Conservation (phyloP, 2,329 filamentous ascomycete genomes). For the Fonsecaea multimorphosa region DNA sequence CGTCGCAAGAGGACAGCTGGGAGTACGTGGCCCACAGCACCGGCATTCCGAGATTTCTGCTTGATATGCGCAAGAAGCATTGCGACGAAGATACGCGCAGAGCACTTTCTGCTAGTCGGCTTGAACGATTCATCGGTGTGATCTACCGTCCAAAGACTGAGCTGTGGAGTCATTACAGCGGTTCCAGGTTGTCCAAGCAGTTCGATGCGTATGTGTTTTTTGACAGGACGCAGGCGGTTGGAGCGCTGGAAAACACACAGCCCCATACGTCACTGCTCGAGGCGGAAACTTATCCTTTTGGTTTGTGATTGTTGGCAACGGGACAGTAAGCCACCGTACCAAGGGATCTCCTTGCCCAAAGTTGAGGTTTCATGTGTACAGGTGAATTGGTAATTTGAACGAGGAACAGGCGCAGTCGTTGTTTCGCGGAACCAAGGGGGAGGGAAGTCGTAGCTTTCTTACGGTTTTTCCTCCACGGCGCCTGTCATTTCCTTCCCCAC, state of each 20-base stretch:
- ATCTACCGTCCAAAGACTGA: conserved; percentile 60
- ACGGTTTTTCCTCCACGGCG: background rate
- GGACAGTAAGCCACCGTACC: background rate
- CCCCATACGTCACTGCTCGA: conserved; percentile 50
- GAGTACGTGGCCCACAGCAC: conserved; percentile 58
- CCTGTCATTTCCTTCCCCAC: background rate
- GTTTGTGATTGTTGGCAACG: conserved; percentile 44
- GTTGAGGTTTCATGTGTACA: background rate
- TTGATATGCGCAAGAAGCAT: conserved; percentile 53
- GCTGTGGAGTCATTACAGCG: conserved; percentile 57
- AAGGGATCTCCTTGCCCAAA: background rate
- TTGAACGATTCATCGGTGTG: conserved; percentile 62
- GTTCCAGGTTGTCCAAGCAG: conserved; percentile 55
- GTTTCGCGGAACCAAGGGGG: no score
- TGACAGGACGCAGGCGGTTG: conserved; percentile 54
- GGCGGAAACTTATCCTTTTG: conserved; percentile 61
- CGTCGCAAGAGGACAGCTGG: conserved; percentile 56
- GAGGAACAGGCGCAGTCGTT: background rate
- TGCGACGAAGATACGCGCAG: conserved; percentile 47
- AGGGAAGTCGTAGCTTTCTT: background rate
- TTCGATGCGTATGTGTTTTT: conserved; percentile 61
- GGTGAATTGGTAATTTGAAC: background rate
- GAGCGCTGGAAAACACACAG: conserved; percentile 54
- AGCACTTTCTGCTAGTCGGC: conserved; percentile 47
- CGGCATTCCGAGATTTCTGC: conserved; percentile 52